These are phyloP conservation scores for Hypsizygus marmoreus DNA, from an alignment of 768 basidiomycete genomes.

Conservation along the genomic window DNA sequence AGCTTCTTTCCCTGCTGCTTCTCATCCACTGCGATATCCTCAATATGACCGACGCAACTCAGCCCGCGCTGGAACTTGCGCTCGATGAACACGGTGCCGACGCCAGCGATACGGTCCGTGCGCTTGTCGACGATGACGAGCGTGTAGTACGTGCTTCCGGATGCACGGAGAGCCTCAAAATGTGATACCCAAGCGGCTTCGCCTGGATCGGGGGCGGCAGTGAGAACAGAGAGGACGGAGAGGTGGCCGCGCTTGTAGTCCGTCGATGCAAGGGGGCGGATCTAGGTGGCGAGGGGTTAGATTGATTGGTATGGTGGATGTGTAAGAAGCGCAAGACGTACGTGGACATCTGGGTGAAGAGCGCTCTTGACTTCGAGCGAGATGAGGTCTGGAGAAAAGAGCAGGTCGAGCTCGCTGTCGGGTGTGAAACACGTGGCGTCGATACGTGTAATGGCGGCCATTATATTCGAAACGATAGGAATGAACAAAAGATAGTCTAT, in stretches of 20 bases:
- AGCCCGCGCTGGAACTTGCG: constrained; percentile 89
- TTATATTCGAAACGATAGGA: constrained; percentile 11
- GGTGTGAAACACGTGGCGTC: constrained; percentile 45
- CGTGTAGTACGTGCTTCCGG: constrained; percentile 72
- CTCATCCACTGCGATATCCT: constrained; percentile 95
- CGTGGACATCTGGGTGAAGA: constrained; percentile 58
- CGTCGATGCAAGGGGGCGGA: constrained; percentile 85
- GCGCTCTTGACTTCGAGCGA: constrained; percentile 59
- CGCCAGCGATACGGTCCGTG: constrained; percentile 79
- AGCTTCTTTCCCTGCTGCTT: constrained; percentile 89
- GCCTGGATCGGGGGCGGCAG: constrained; percentile 67
- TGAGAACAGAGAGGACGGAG: constrained; percentile 78
- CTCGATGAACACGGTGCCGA: constrained; percentile 86
- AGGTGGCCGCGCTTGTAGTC: constrained; percentile 87
- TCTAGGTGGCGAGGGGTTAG: constrained; percentile 42
- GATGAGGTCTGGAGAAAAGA: constrained; percentile 76
- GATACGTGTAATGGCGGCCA: constrained; percentile 13
- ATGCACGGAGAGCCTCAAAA: constrained; percentile 58
- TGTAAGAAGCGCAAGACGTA: constrained; percentile 5
- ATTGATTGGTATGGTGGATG: neutral
- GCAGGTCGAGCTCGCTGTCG: constrained; percentile 70
- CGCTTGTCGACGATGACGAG: constrained; percentile 80
- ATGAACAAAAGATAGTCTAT: constrained; percentile 6
- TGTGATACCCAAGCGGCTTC: constrained; percentile 69
- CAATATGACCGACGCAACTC: constrained; percentile 93